phyloP scores from a whole-genome alignment of 306 rosid genomes.

The Dalbergia cultrata region DNA sequence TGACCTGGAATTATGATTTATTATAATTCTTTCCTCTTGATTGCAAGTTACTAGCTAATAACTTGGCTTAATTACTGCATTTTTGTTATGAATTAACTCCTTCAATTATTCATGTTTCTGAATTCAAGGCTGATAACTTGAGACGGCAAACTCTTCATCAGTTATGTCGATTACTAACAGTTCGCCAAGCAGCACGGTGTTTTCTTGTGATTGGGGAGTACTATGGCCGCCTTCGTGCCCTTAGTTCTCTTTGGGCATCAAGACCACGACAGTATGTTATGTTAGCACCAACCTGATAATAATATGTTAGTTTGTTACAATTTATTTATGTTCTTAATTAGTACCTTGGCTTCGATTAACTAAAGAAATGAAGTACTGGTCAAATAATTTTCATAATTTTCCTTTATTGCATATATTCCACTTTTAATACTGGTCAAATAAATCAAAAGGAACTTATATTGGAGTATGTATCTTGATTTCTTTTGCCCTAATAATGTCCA shows the following conservation, averaged over 20 bases:
- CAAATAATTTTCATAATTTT: too few relatives aligned
- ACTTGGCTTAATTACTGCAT: neutral
- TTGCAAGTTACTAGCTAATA: too few relatives aligned
- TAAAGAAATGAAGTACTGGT: neutral
- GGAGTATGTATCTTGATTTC: too few relatives aligned
- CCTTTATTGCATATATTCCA: too few relatives aligned
- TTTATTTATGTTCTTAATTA: neutral
- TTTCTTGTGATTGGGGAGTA: slow-evolving; percentile 86
- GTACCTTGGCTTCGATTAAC: neutral
- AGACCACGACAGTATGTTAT: slow-evolving; percentile 74
- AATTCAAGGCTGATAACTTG: slow-evolving; percentile 83
- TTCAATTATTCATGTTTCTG: neutral
- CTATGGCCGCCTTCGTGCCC: slow-evolving; percentile 82
- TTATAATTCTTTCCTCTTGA: too few relatives aligned
- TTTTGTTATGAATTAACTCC: neutral
- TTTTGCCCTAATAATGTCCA: too few relatives aligned
- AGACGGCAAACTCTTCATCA: slow-evolving; percentile 95
- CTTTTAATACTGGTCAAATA: too few relatives aligned
- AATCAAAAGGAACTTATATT: too few relatives aligned
- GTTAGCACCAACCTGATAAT: neutral
- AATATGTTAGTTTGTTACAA: neutral
- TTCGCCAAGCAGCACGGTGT: slow-evolving; percentile 82
- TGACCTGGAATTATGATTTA: neutral
- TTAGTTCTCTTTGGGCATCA: slow-evolving; percentile 91
- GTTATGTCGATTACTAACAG: slow-evolving; percentile 71